phyloP scores from a whole-genome alignment of 495 filamentous ascomycete species.

The Jackrogersella minutella region DNA sequence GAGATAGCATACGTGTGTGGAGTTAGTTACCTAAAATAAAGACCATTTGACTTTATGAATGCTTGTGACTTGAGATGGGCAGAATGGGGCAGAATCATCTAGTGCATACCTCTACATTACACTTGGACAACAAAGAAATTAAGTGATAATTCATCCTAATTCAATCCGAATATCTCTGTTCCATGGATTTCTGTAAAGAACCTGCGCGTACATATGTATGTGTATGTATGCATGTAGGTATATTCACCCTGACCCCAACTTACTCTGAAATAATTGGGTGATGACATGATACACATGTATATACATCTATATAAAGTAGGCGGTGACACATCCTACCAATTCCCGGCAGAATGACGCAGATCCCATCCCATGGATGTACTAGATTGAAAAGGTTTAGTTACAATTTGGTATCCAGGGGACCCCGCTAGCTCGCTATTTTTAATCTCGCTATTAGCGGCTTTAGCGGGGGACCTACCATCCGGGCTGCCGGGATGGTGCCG shows the following conservation, averaged over 20 bases:
- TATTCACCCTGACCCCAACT: too few relatives aligned
- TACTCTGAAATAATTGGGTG: too few relatives aligned
- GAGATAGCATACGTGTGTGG: too few relatives aligned
- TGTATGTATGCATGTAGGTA: background rate
- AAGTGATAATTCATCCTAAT: background rate
- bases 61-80: background rate
- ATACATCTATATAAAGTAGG: conserved; percentile 1
- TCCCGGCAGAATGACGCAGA: conserved; percentile 7
- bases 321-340: conserved; percentile 1
- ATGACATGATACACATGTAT: background rate
- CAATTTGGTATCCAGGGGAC: background rate
- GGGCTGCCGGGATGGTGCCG: conserved; percentile 12
- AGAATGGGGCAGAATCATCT: background rate
- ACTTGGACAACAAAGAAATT: background rate
- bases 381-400: too few relatives aligned
- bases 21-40: too few relatives aligned
- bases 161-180: background rate
- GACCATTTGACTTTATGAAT: background rate
- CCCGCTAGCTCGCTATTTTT: conserved; percentile 15
- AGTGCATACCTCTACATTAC: too few relatives aligned
- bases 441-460: conserved; percentile 23
- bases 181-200: background rate
- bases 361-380: too few relatives aligned
- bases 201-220: background rate
- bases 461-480: conserved; percentile 17